Percentiles rank a stretch among this genome's conserved stretches.
Conservation (phyloP, 495 filamentous ascomycete genomes). For the Xylaria castorea region DNA sequence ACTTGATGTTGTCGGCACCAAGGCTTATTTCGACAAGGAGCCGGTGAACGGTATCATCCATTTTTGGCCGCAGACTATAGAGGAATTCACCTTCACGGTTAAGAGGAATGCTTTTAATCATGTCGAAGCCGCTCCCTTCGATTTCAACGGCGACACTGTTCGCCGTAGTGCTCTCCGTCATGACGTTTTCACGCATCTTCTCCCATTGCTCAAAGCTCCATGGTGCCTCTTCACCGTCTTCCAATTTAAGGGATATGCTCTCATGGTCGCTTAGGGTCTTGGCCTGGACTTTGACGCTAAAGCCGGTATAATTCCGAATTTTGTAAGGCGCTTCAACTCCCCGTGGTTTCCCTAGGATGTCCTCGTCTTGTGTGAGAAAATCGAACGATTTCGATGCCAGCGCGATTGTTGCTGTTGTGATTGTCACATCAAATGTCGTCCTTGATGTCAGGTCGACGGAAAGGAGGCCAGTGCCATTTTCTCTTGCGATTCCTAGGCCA, state of each 20-base stretch:
- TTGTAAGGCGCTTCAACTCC: conserved; percentile 90
- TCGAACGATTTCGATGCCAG: conserved; percentile 89
- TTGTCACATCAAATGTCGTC: conserved; percentile 86
- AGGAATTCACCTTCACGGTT: conserved; percentile 92
- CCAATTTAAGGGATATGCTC: conserved; percentile 73
- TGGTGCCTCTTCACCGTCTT: conserved; percentile 87
- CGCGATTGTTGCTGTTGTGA: conserved; percentile 94
- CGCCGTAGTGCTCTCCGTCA: conserved; percentile 74
- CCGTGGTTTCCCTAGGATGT: conserved; percentile 92
- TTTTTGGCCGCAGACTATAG: conserved; percentile 83
- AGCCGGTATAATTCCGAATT: conserved; percentile 94
- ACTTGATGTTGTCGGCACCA: conserved; percentile 92
- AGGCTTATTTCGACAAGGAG: conserved; percentile 91
- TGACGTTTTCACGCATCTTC: conserved; percentile 88
- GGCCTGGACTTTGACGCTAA: conserved; percentile 83
- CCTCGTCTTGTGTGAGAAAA: conserved; percentile 87
- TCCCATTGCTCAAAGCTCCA: conserved; percentile 98
- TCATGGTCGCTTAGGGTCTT: conserved; percentile 66
- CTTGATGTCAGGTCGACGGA: conserved; percentile 86
- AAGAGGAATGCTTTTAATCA: conserved; percentile 83
- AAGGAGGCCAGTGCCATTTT: conserved; percentile 74
- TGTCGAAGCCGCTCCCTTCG: conserved; percentile 92
- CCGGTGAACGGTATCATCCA: conserved; percentile 80
- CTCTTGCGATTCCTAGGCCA: conserved; percentile 85
- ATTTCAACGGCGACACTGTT: conserved; percentile 82